phyloP scores from a whole-genome alignment of 345 rosid genomes.

The Isatis tinctoria region DNA sequence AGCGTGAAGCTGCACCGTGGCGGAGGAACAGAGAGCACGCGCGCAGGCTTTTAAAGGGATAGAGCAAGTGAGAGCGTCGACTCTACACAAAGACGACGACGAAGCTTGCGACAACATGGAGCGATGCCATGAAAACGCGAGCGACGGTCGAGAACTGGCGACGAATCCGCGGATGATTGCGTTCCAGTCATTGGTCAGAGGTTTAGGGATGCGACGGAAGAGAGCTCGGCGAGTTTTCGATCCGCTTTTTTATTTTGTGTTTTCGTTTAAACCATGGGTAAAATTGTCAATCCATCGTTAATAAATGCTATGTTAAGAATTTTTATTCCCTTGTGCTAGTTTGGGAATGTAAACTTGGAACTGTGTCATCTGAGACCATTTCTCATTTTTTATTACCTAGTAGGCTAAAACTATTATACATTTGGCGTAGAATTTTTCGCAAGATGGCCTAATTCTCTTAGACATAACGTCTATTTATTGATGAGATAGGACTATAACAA shows the following conservation, averaged over 20 bases:
- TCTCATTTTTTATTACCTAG: too few relatives aligned
- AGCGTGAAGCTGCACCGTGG: too few relatives aligned
- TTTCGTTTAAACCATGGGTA: too few relatives aligned
- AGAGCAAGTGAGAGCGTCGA: constrained; percentile 82
- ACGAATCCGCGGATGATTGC: constrained; percentile 81
- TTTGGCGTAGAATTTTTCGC: background rate
- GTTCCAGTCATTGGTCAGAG: constrained; percentile 81
- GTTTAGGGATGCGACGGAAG: constrained; percentile 45
- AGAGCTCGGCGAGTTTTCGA: too few relatives aligned
- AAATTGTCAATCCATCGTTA: too few relatives aligned
- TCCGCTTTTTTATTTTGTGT: too few relatives aligned
- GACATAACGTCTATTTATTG: background rate
- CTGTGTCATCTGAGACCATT: too few relatives aligned
- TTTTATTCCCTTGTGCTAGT: too few relatives aligned
- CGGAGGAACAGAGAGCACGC: too few relatives aligned
- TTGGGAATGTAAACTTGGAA: too few relatives aligned
- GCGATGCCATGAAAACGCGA: constrained; percentile 57
- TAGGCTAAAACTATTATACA: background rate
- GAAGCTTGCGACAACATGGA: constrained; percentile 41
- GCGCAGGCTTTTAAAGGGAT: constrained; percentile 81
- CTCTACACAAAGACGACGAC: constrained; percentile 26
- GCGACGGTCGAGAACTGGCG: constrained; percentile 44
- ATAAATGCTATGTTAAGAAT: too few relatives aligned
- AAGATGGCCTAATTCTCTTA: background rate
- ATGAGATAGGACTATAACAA: background rate